Conservation (phyloP, 495 filamentous ascomycete species). For the Penicillium pulvis region DNA sequence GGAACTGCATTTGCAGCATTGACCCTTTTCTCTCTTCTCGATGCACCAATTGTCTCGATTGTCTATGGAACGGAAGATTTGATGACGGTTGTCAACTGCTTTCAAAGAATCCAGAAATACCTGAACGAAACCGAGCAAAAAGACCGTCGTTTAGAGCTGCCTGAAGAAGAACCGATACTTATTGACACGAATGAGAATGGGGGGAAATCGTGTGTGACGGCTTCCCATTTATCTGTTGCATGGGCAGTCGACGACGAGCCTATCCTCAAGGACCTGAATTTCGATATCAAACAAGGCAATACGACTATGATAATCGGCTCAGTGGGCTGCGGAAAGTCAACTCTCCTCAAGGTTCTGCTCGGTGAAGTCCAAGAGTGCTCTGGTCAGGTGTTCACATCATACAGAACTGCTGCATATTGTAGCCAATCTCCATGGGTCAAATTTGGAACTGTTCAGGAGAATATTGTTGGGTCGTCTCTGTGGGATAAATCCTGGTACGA, state of each 20-base stretch:
- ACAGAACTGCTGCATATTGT: conserved; percentile 65
- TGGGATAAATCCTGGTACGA: conserved; percentile 60
- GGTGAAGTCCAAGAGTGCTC: conserved; percentile 47
- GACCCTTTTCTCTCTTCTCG: conserved; percentile 25
- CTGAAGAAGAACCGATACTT: conserved; percentile 3
- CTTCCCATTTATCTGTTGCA: conserved; percentile 20
- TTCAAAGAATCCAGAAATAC: conserved; percentile 30
- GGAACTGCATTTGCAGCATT: conserved; percentile 27
- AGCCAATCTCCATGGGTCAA: conserved; percentile 79
- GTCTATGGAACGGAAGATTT: conserved; percentile 24
- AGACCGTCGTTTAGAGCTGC: conserved; percentile 14
- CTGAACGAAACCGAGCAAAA: conserved; percentile 17
- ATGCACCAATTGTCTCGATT: conserved; percentile 22
- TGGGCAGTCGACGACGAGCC: conserved; percentile 25
- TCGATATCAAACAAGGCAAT: conserved; percentile 34
- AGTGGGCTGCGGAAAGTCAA: conserved; percentile 58
- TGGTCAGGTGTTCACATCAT: conserved; percentile 20
- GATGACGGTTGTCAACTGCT: conserved; percentile 27
- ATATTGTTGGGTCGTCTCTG: conserved; percentile 67
- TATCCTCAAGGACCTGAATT: conserved; percentile 15
- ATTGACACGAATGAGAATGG: conserved; percentile 11
- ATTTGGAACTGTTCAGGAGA: conserved; percentile 77
- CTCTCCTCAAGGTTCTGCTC: conserved; percentile 50
- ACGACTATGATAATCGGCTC: conserved; percentile 56
- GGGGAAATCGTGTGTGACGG: conserved; percentile 10